Base-by-base conservation (phyloP, 129 eudicot genomes). In the Gnaphalium uliginosum region DNA sequence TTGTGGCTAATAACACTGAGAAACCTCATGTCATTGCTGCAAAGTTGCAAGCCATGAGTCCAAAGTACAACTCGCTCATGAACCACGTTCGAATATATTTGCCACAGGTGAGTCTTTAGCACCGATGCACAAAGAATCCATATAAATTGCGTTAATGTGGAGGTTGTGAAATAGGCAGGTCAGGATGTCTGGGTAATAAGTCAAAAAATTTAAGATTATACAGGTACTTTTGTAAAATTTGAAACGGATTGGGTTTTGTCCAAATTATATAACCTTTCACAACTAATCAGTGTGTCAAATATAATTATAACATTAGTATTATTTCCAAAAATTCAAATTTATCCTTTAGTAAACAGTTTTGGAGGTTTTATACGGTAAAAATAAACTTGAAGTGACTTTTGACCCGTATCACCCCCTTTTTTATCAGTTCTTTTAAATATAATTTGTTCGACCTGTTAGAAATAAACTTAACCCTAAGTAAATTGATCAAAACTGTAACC, bases 1-100 rank as follows among this genome's bases (percentile, higher is more conserved):
- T 91, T 60, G 93, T 94, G 23, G 87, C 93, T 17, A 89, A 87
- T 83, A 85, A 87, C 65, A 87, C 86, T 1, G 97, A 94, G 74
- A 89, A 89, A 78, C 97, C 96, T 67, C 17, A 79, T 29, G 85
- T 89, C 62, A 86, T 90, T 72, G 96, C 98, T 58, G 92, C 98
- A 25, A 94, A 94, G 81, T 77, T 94, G 82, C 93, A 88, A 75
- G 93, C 93, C 26, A 84, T 86, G 81, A 90, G 91, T 76, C 94
- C 91, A n/a, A 46, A 46, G 53, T 14, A 46, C 17, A 46, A 46
- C 66, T 60, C 66, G 8, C 33, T 60, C 66, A 60, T 60, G 66
- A 60, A 60, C 66, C 66, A 60, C 29, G 3, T 60, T 24, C 33
- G 66, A 15, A 60, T 60, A 22, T 60, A 60, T 60, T 27, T 60